phyloP scores from a whole-genome alignment of 257 asterid species.

The Primulina huaijiensis region DNA sequence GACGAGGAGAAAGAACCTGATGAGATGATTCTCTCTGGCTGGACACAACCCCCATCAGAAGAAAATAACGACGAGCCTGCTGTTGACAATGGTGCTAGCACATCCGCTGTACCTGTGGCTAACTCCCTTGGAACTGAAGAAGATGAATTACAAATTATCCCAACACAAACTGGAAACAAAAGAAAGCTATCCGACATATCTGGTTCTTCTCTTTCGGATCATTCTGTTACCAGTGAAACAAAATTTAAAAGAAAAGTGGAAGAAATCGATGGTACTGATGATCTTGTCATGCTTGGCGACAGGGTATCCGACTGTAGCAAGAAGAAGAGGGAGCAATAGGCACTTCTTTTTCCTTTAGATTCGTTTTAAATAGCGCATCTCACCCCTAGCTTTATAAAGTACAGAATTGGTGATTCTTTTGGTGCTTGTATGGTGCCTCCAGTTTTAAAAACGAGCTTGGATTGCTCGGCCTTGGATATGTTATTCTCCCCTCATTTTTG shows the following conservation, averaged over 20 bases:
- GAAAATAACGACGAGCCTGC: conserved; percentile 45
- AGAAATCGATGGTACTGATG: conserved; percentile 34
- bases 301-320: conserved; percentile 36
- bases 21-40: conserved; percentile 80
- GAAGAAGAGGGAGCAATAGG: conserved; percentile 48
- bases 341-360: conserved; percentile 6
- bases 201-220: conserved; percentile 24
- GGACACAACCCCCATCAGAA: conserved; percentile 53
- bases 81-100: conserved; percentile 59
- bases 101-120: conserved; percentile 50
- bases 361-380: conserved; percentile 21
- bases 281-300: conserved; percentile 43
- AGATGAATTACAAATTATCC: conserved; percentile 50
- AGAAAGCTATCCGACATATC: conserved; percentile 50
- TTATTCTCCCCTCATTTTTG: conserved; percentile 25
- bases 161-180: conserved; percentile 53
- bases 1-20: conserved; percentile 97
- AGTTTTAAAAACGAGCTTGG: conserved; percentile 38
- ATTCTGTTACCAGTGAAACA: conserved; percentile 27
- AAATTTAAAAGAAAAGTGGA: conserved; percentile 39
- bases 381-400: conserved; percentile 43
- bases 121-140: conserved; percentile 38
- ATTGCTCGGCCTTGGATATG: conserved; percentile 17
- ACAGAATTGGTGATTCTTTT: conserved; percentile 44
- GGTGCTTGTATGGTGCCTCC: conserved; percentile 39